phyloP scores from a whole-genome alignment of 1,139 yeast genomes.

The Geotrichum reessii region DNA sequence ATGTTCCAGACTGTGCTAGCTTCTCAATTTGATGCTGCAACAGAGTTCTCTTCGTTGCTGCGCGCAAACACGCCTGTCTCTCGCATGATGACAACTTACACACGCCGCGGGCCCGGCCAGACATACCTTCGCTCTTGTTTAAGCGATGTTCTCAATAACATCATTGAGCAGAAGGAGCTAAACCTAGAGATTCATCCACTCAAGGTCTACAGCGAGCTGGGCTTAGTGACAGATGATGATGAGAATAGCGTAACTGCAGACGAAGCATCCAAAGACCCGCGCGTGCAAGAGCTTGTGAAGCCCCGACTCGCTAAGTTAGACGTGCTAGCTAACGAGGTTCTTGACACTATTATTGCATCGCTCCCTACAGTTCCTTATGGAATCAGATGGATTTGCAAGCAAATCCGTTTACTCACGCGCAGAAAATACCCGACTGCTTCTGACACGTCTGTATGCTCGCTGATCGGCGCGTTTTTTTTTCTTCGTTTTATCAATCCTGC shows the following conservation, averaged over 20 bases:
- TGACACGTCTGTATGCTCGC: constrained; percentile 47
- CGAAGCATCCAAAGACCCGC: constrained; percentile 33
- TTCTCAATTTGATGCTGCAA: constrained; percentile 37
- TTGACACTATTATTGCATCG: constrained; percentile 57
- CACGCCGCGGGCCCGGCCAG: constrained; percentile 43
- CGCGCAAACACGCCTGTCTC: constrained; percentile 42
- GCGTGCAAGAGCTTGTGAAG: constrained; percentile 31
- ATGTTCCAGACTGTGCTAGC: constrained; percentile 41
- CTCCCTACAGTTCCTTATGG: constrained; percentile 60
- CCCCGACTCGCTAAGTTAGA: constrained; percentile 36
- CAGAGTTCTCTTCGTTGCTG: constrained; percentile 38
- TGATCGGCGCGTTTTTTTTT: constrained; percentile 77
- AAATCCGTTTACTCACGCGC: constrained; percentile 59
- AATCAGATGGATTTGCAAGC: constrained; percentile 66
- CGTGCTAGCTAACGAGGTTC: constrained; percentile 51
- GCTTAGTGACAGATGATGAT: constrained; percentile 24
- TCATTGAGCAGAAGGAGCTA: constrained; percentile 32
- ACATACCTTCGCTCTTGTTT: constrained; percentile 37
- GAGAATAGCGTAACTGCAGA: constrained; percentile 29
- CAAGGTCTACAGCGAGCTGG: constrained; percentile 35
- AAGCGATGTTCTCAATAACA: constrained; percentile 31
- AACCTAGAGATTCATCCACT: constrained; percentile 38
- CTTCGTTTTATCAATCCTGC: constrained; percentile 87
- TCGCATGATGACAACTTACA: constrained; percentile 42
- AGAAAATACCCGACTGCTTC: constrained; percentile 60